Percentiles rank a stretch among this genome's conserved stretches.
Conservation (phyloP, 306 rosid species). For the Cyamopsis tetragonoloba region DNA sequence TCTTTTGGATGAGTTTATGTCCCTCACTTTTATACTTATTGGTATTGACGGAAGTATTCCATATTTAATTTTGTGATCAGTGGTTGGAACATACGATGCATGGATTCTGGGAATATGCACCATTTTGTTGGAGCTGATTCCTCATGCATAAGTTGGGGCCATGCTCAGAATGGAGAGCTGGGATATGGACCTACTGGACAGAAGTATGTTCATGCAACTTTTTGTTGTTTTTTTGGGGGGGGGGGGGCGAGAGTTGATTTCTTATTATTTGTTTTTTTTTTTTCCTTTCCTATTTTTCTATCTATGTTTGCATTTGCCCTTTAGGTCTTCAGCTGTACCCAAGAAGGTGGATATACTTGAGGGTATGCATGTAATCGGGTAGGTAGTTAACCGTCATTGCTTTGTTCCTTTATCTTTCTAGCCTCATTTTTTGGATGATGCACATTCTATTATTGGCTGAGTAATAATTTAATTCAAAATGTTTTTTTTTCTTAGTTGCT, state of each 20-base stretch:
- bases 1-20: neutral
- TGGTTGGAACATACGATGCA: slow-evolving; percentile 96
- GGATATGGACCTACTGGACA: slow-evolving; percentile 97
- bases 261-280: neutral
- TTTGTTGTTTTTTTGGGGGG: neutral
- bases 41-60: neutral
- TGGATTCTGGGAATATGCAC: slow-evolving; percentile 98
- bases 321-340: slow-evolving; percentile 90
- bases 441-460: neutral
- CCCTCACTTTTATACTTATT: neutral
- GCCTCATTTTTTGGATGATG: neutral
- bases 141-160: slow-evolving; percentile 99
- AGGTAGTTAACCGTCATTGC: neutral
- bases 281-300: slow-evolving; percentile 6
- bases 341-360: slow-evolving; percentile 94
- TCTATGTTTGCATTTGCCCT: slow-evolving; percentile 1
- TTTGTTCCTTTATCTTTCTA: neutral
- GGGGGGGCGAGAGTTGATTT: neutral
- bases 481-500: no score
- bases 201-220: slow-evolving; percentile 55
- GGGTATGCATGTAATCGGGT: slow-evolving; percentile 91
- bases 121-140: slow-evolving; percentile 97
- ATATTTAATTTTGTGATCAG: slow-evolving; percentile 38
- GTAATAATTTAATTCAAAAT: no score
- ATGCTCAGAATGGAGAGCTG: slow-evolving; percentile 92